Evolutionary conservation across 2,329 filamentous ascomycete species (phyloP).

Genomic region (Pestalotiopsis sp.): DNA sequence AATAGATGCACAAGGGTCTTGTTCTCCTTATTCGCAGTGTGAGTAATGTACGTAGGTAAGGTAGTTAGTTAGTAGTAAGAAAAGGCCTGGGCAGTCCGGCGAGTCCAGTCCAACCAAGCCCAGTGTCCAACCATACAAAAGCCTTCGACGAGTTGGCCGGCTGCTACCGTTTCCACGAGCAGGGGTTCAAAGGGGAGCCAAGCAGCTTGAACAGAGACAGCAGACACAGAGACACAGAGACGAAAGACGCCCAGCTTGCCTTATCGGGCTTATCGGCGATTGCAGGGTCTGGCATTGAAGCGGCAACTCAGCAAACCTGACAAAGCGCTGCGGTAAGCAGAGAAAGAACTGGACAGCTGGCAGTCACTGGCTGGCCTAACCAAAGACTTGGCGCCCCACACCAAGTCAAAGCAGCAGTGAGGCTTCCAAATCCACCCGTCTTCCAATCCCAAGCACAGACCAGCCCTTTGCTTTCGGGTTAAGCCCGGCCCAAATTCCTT

Average conservation of each 20-base stretch:
- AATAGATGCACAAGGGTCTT: conserved; percentile 3
- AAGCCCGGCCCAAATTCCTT: conserved; percentile 8
- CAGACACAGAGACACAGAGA: no score
- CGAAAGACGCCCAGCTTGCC: background rate
- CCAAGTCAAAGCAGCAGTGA: background rate
- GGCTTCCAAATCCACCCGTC: background rate
- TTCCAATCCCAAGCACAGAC: background rate
- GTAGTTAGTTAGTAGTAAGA: background rate
- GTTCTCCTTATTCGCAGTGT: conserved; percentile 1
- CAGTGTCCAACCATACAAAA: background rate
- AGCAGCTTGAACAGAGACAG: background rate
- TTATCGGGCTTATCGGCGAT: conserved; percentile 6
- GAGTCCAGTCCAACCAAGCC: background rate
- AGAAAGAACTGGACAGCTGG: background rate
- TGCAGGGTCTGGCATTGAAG: background rate
- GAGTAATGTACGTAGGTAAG: background rate
- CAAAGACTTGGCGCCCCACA: background rate
- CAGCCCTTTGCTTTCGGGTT: conserved; percentile 1
- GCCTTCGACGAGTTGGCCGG: background rate
- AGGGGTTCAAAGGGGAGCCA: conserved; percentile 2
- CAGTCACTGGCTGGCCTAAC: background rate
- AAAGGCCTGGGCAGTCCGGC: background rate
- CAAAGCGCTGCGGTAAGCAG: no score
- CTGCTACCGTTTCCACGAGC: background rate
- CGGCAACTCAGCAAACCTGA: no score